phyloP scores from a whole-genome alignment of 1,139 yeast species.

The Saccharomyces hybrid region DNA sequence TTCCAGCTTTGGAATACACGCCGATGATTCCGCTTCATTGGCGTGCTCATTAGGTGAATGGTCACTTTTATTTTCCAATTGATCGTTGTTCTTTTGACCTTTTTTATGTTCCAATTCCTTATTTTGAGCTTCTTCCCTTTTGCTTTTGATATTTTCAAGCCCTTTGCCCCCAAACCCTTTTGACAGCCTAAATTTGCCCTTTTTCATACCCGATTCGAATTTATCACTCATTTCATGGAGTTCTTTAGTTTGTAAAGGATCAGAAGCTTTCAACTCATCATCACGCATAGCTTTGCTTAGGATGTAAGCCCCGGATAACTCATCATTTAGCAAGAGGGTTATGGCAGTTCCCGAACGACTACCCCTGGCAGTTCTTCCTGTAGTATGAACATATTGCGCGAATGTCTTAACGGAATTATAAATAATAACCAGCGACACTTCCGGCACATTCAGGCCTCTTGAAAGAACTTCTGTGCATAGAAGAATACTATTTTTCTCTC shows the following conservation, averaged over 20 bases:
- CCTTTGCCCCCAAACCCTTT: constrained; percentile 95
- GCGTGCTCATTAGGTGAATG: constrained; percentile 12
- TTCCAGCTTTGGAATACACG: constrained; percentile 51
- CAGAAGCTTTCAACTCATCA: constrained; percentile 35
- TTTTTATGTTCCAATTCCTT: constrained; percentile 41
- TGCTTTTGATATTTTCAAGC: constrained; percentile 66
- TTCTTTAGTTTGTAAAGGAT: constrained; percentile 36
- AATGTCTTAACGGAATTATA: constrained; percentile 87
- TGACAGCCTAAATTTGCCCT: constrained; percentile 60
- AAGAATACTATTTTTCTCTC: constrained; percentile 48
- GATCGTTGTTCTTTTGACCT: constrained; percentile 24
- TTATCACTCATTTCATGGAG: constrained; percentile 47
- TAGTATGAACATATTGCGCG: constrained; percentile 95
- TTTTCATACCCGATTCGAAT: constrained; percentile 56
- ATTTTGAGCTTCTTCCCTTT: constrained; percentile 51
- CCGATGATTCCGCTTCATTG: constrained; percentile 44
- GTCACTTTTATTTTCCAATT: constrained; percentile 21
- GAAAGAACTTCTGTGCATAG: constrained; percentile 95
- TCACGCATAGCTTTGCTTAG: constrained; percentile 56
- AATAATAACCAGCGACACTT: constrained; percentile 69
- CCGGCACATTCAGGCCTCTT: constrained; percentile 87
- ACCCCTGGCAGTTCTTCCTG: constrained; percentile 95
- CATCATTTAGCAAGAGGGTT: constrained; percentile 52
- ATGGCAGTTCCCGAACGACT: constrained; percentile 72
- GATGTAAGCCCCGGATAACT: constrained; percentile 64